Conservation (phyloP, 768 basidiomycete species). For the Rhizopogon sp. region DNA sequence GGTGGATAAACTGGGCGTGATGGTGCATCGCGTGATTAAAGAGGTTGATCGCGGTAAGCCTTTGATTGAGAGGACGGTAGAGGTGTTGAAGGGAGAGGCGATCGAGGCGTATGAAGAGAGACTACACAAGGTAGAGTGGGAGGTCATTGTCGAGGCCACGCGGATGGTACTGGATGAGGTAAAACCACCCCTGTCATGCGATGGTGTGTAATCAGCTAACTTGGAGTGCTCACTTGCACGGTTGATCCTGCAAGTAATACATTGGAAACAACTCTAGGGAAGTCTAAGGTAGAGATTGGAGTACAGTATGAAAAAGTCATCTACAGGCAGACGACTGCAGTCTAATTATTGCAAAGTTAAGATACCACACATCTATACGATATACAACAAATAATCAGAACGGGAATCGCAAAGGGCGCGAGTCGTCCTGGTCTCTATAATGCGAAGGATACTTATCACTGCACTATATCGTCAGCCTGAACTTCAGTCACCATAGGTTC, state of each 20-base stretch:
- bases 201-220: neutral
- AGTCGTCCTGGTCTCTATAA: conserved; percentile 8
- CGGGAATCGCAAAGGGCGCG: conserved; percentile 20
- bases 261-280: neutral
- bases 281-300: neutral
- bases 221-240: neutral
- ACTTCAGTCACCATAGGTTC: too few species aligned
- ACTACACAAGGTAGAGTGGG: conserved; percentile 83
- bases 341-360: conserved; percentile 3
- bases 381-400: conserved; percentile 12
- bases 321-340: conserved; percentile 11
- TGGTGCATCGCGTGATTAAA: conserved; percentile 92
- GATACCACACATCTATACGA: neutral
- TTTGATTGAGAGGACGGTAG: conserved; percentile 73
- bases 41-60: conserved; percentile 94
- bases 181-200: conserved; percentile 20
- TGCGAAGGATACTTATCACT: conserved; percentile 15
- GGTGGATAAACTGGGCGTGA: conserved; percentile 73
- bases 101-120: conserved; percentile 69
- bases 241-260: neutral
- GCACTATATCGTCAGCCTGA: neutral
- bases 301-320: neutral
- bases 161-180: conserved; percentile 59
- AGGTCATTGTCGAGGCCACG: conserved; percentile 86
- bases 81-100: conserved; percentile 66